Evolutionary conservation across 768 basidiomycete genomes (phyloP).

Genomic region (Ramaria rubella): DNA sequence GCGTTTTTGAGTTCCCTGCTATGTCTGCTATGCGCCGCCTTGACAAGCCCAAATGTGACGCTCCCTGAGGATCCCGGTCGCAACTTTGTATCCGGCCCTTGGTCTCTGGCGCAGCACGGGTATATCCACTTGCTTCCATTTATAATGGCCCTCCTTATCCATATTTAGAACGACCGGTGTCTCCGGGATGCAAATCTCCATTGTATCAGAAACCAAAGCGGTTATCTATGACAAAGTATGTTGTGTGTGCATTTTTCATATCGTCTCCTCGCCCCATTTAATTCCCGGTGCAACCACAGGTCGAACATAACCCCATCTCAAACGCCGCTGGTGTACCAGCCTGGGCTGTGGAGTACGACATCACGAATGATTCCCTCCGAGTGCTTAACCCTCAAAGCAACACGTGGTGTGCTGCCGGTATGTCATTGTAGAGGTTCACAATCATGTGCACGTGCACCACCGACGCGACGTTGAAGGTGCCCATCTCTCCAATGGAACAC

Average conservation of each 20-base stretch:
- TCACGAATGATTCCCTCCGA: conserved; percentile 1
- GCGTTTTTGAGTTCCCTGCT: not conserved
- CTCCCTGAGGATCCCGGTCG: not conserved
- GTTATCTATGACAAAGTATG: conserved; percentile 10
- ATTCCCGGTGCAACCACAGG: too few species aligned
- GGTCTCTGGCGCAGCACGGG: conserved; percentile 9
- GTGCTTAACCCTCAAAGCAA: conserved; percentile 2
- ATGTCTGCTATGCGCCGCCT: not conserved
- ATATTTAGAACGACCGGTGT: conserved; percentile 5
- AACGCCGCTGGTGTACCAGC: not conserved
- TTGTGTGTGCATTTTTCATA: not conserved
- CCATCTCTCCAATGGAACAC: conserved; percentile 8
- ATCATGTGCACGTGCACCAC: too few species aligned
- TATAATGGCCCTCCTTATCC: not conserved
- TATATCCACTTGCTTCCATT: not conserved
- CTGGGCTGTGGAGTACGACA: conserved; percentile 9
- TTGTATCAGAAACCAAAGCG: conserved; percentile 8
- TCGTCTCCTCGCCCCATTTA: not conserved
- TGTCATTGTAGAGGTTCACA: not conserved
- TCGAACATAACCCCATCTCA: conserved; percentile 4
- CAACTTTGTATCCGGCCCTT: conserved; percentile 6
- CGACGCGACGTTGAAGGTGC: not conserved
- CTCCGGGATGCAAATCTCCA: not conserved
- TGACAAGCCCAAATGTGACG: not conserved
- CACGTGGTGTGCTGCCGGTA: conserved; percentile 8